These are phyloP conservation scores for Auriscalpium vulgare DNA, from an alignment of 768 basidiomycete species.

Conservation along the genomic window DNA sequence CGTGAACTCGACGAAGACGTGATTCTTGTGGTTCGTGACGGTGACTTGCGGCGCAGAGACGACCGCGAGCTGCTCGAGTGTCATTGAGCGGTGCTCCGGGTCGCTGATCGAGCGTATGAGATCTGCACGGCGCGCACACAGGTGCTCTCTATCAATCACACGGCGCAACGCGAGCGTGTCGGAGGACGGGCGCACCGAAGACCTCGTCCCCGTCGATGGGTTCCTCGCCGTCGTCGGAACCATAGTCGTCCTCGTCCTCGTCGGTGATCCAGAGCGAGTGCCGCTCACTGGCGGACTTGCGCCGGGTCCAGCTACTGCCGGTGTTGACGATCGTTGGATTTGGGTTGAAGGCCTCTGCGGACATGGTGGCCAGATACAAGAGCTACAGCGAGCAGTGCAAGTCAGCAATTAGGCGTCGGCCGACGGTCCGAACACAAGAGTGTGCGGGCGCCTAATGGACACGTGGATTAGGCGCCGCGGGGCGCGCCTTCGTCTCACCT, in stretches of 20 bases:
- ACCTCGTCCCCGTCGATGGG: conserved; percentile 89
- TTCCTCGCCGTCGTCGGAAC: conserved; percentile 34
- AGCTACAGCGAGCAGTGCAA: no score
- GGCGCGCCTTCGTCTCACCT: no score
- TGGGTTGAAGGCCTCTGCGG: conserved; percentile 62
- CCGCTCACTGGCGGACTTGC: conserved; percentile 26
- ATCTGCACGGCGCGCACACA: conserved; percentile 37
- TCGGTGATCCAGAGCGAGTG: conserved; percentile 55
- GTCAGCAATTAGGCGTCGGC: no score
- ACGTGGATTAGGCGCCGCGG: no score
- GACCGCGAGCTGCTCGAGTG: conserved; percentile 90
- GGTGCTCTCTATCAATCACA: neutral
- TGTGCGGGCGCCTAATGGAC: no score
- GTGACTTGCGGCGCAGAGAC: conserved; percentile 85
- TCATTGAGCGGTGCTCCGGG: conserved; percentile 87
- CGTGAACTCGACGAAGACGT: conserved; percentile 85
- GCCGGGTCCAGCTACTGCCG: conserved; percentile 38
- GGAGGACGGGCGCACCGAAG: conserved; percentile 52
- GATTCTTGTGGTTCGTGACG: conserved; percentile 43
- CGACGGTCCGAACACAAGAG: no score
- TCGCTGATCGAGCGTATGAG: conserved; percentile 89
- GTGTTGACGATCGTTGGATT: conserved; percentile 78
- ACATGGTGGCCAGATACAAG: neutral
- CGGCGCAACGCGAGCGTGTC: neutral
- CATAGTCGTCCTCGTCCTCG: conserved; percentile 20